Evolutionary conservation across 2,329 filamentous ascomycete species (phyloP), one percentile per base, ranked within the genome.

Genomic region (Anthostomella pinea): DNA sequence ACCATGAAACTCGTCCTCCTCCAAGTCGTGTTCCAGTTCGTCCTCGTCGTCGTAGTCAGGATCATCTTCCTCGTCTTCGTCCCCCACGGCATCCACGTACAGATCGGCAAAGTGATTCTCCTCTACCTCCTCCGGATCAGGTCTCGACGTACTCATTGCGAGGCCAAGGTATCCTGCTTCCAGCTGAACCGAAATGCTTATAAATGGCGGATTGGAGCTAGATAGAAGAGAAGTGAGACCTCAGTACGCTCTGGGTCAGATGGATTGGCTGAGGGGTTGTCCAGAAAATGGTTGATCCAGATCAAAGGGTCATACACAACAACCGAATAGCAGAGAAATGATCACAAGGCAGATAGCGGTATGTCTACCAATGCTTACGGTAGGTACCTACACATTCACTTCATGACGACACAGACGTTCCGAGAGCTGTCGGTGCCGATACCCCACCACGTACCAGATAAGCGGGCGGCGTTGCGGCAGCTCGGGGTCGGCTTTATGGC

Each of bases 1-100:
- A 60, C 57, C 57, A 30, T 60, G 54, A 41, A 53, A 59, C 24
- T 58, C 52, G n/a, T 60, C 57, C 2, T 55, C 50, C 4, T 52
- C 51, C 3, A 52, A 3, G 27, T 56, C 48, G 17, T 52, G 46
- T 6, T 23, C 40, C 40, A 52, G 49, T 14, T 54, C 49, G 24
- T 49, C 23, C 3, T 43, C 49, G 2, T 58, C 54, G 5, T 53
- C 53, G 30, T 53, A 52, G 23, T 51, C 46, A 10, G 50, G 39
- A 15, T 54, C 52, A 31, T 49, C 39, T 4, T 51, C 40, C 3
- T 57, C 43, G 17, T 54, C 48, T 16, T 52, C 50, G 7, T 45
- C 33, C 11, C 46, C 46, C 27, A 48, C 43, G 5, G 50, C 53
- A 13, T 58, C 54, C 34, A 53, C 46, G 28, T 49, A 57, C 5